Base-by-base conservation (phyloP, 352 stramenopile genomes). In the Globisporangium takayamanum region DNA sequence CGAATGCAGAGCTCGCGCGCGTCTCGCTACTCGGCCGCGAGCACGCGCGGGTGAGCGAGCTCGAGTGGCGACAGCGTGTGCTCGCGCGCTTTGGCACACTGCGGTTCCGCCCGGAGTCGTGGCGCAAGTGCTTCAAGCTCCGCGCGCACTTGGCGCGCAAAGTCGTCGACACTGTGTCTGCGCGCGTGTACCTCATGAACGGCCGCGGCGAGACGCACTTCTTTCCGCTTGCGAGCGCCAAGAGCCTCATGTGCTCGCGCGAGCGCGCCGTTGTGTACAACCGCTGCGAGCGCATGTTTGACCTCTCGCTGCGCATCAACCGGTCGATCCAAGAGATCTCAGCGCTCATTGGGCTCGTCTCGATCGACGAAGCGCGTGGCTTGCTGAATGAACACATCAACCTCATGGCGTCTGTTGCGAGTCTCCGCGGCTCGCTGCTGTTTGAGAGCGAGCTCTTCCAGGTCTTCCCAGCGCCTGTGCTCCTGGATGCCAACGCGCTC, bases 291-390 rank as follows among this genome's bases (percentile, higher is more conserved):
- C 69, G 78, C 54, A 94, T 92, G 84, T 92, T 94, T 60, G 84
- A 92, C 69, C 65, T 92, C 45, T 94, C 84, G 54, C 69, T 92
- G 68, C 79, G 82, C 55, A 92, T 94, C 73, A 94, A 93, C 48
- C 67, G 83, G 5, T 94, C 85, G 14, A 90, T 94, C 64, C 85
- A 93, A 54, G 83, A 94, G 47, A 92, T 94, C 62, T 93, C 85
- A 66, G 76, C 80, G 55, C 64, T 94, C 0, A 87, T 92, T 33
- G 83, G 79, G 44, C 85, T 92, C 70, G 76, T 93, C 20, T 92
- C 83, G 0, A 70, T 91, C 14, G 80, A 91, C 47, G 85, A 92
- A 57, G 83, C 83, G 8, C 67, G 85, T 3, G 78, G 78, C 0
- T 52, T 94, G 18, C 68, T 94, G n/a, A 89, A 88, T 33, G 83